phyloP scores from a whole-genome alignment of 139 green algal species.

The Tetraselmis chui region DNA sequence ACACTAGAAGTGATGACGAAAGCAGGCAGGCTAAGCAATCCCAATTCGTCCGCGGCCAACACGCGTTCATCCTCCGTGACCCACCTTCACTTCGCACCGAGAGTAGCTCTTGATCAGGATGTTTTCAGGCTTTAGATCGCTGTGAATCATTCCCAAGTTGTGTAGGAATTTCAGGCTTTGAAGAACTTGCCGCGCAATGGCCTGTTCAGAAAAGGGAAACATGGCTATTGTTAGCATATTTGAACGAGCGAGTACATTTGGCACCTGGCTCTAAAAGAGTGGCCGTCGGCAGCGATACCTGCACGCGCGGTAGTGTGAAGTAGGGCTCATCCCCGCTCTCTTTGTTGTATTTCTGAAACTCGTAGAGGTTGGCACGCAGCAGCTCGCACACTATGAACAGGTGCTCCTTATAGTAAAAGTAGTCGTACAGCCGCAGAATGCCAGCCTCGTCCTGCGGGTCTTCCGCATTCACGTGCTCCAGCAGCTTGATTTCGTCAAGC shows the following conservation, averaged over 20 bases:
- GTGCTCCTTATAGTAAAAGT: slow-evolving; percentile 97
- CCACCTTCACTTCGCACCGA: slow-evolving; percentile 60
- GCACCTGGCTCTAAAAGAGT: not conserved
- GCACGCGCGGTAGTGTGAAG: slow-evolving; percentile 81
- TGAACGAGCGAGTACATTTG: not conserved
- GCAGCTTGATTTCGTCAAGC: slow-evolving; percentile 95
- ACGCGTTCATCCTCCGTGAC: no score
- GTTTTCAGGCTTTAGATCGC: slow-evolving; percentile 97
- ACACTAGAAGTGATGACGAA: no score
- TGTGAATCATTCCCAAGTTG: slow-evolving; percentile 83
- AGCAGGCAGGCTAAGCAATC: no score
- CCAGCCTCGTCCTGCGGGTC: slow-evolving; percentile 82
- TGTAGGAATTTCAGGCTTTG: slow-evolving; percentile 82
- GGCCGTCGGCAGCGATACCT: not conserved
- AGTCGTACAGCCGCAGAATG: slow-evolving; percentile 90
- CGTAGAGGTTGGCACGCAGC: slow-evolving; percentile 94
- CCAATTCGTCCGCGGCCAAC: no score
- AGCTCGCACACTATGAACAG: slow-evolving; percentile 95
- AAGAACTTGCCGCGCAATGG: slow-evolving; percentile 73
- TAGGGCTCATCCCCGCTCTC: slow-evolving; percentile 74
- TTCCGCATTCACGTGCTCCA: slow-evolving; percentile 74
- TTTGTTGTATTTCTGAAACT: slow-evolving; percentile 93
- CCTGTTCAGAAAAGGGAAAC: slow-evolving; percentile 29
- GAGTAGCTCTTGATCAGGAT: slow-evolving; percentile 86
- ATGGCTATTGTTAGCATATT: slow-evolving; percentile 5